Conservation (phyloP, 2,329 filamentous ascomycete genomes). For the Alternaria postmessia region DNA sequence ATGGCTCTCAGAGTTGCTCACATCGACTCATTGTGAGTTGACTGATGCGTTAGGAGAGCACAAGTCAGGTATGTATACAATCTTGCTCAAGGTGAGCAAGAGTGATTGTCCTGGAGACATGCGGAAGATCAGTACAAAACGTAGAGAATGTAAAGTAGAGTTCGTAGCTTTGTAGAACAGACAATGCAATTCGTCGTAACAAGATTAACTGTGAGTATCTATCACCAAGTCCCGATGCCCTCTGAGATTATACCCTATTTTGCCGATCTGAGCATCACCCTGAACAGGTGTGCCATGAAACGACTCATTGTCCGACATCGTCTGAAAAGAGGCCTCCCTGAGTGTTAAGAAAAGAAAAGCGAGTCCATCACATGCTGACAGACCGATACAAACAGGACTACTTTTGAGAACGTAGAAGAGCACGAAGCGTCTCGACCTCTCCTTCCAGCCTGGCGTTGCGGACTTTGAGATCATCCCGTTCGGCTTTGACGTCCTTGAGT, state of each 20-base stretch:
- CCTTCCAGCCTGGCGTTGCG: slow-evolving; percentile 71
- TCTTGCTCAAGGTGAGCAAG: slow-evolving; percentile 9
- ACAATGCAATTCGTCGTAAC: slow-evolving; percentile 10
- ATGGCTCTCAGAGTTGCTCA: not conserved
- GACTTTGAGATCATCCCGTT: slow-evolving; percentile 70
- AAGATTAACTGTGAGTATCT: slow-evolving; percentile 21
- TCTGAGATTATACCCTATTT: slow-evolving; percentile 39
- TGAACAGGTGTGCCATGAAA: slow-evolving; percentile 32
- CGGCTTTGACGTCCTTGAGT: slow-evolving; percentile 65
- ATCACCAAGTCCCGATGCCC: not conserved
- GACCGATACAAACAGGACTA: slow-evolving; percentile 18
- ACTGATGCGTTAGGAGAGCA: not conserved
- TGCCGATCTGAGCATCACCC: slow-evolving; percentile 41
- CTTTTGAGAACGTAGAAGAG: slow-evolving; percentile 55
- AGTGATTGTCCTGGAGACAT: not conserved
- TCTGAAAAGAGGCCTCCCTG: slow-evolving; percentile 32
- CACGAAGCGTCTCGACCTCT: slow-evolving; percentile 68
- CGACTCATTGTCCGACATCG: slow-evolving; percentile 40
- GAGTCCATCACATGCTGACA: slow-evolving; percentile 23
- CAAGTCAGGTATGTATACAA: not conserved
- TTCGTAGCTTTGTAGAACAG: slow-evolving; percentile 9
- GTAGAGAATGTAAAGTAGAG: not conserved
- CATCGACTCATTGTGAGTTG: slow-evolving; percentile 14
- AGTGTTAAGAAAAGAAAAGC: slow-evolving; percentile 4
- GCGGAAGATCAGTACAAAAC: not conserved